Evolutionary conservation across 1,139 yeast genomes (phyloP), one percentile per base, ranked within the genome.

Genomic region (Suhomyces kunorum): DNA sequence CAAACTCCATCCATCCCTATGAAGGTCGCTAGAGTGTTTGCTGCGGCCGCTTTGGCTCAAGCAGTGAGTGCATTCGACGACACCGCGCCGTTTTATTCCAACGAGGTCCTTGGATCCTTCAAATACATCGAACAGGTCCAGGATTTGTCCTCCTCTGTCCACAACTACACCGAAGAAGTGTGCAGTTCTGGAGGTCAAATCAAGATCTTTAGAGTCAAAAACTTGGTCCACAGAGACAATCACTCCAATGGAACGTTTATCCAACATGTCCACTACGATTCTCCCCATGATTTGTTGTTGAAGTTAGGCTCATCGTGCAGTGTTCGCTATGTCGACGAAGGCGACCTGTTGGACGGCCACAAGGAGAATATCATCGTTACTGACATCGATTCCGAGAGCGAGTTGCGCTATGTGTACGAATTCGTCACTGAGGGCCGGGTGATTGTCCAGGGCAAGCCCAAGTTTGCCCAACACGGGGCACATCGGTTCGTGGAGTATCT

Each of bases 401-500:
- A 18, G 12, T 22, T 18, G 14, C 54, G 55, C 34, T 20, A 45
- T n/a, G 43, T 56, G 19, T 56, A 47, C 13, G 58, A 59, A 31
- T 54, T 55, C 34, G 38, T 54, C 40, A 33, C 42, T 19, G 31
- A 32, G 12, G 30, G 40, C 33, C 38, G 42, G 25, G 43, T 61
- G 29, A 51, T 64, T 33, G 58, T 66, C 23, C 71, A 66, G 49
- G 66, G 63, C 4, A 58, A 54, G 43, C 71, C 72, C 9, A 43
- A 53, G 12, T 64, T 65, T 48, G 42, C 46, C 17, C 49, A 51
- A 20, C 53, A 51, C 17, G 50, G 43, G 20, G 41, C 56, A 14
- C 54, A 53, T 24, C 49, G 48, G 24, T 31, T 59, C 42, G 58
- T 56, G 50, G 51, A 57, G 28, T 54, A 47, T 39, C 45, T 60